Percentiles rank a stretch among this genome's conserved stretches.
Conservation (phyloP, 768 basidiomycete species). For the Hericium coralloides region DNA sequence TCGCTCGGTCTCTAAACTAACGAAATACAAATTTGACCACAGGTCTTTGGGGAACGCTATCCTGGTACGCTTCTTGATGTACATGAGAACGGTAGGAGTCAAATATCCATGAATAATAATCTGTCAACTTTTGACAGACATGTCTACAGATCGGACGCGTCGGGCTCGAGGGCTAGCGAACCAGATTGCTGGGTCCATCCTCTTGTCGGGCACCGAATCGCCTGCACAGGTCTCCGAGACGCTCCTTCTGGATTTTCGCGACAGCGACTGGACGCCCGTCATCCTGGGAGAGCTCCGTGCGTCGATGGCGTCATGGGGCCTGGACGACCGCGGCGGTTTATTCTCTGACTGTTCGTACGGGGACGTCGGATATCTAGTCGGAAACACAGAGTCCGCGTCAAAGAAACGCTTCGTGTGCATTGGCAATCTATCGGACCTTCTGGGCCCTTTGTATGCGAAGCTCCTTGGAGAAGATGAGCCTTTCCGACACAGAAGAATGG, state of each 20-base stretch:
- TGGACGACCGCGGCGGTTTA: slow-evolving; percentile 1
- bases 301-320: slow-evolving; percentile 5
- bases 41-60: slow-evolving; percentile 7
- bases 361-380: slow-evolving; percentile 4
- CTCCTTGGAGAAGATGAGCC: slow-evolving; percentile 5
- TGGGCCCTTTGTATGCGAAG: slow-evolving; percentile 1
- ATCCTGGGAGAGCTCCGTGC: slow-evolving; percentile 5
- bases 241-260: slow-evolving; percentile 4
- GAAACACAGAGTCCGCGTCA: not conserved
- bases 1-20: too few relatives aligned
- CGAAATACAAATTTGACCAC: too few relatives aligned
- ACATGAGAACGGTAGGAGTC: slow-evolving; percentile 1
- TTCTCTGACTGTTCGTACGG: slow-evolving; percentile 3
- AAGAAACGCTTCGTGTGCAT: slow-evolving; percentile 3
- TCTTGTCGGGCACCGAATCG: slow-evolving; percentile 6
- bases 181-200: slow-evolving; percentile 3
- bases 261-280: slow-evolving; percentile 1
- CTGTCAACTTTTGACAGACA: not conserved
- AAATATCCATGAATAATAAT: not conserved
- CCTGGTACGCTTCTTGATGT: slow-evolving; percentile 4
- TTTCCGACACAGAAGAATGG: not conserved
- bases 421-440: not conserved
- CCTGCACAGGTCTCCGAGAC: slow-evolving; percentile 8
- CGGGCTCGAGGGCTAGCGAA: slow-evolving; percentile 4
- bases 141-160: not conserved